A percentile compares a stretch with the other conserved stretches of the same genome.
These are phyloP conservation scores for Pulveroboletus ravenelii DNA, from an alignment of 768 basidiomycete species.

Conservation along the genomic window DNA sequence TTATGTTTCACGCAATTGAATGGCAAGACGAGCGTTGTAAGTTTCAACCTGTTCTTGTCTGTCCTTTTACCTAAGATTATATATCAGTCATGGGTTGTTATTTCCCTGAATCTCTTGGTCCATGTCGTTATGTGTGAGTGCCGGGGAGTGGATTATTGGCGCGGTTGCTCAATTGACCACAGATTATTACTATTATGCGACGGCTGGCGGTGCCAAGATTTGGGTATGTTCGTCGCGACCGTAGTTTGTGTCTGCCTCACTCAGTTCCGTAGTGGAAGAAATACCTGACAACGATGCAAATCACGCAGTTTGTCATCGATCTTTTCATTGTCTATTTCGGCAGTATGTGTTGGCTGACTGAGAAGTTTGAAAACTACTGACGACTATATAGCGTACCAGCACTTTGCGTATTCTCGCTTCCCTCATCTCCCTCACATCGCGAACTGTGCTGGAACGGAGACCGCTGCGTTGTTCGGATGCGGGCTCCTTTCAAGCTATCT, in stretches of 20 bases:
- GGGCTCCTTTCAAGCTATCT: constrained; percentile 86
- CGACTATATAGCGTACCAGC: constrained; percentile 59
- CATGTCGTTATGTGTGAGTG: constrained; percentile 97
- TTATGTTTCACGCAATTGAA: constrained; percentile 93
- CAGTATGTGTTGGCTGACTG: constrained; percentile 51
- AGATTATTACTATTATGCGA: constrained; percentile 99
- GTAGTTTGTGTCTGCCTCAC: constrained; percentile 1
- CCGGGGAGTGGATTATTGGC: background rate
- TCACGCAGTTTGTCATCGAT: constrained; percentile 93
- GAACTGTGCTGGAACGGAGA: constrained; percentile 86
- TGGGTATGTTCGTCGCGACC: constrained; percentile 59
- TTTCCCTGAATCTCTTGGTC: constrained; percentile 82
- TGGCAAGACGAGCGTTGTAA: constrained; percentile 88
- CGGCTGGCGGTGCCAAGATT: constrained; percentile 92
- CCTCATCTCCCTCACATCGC: constrained; percentile 61
- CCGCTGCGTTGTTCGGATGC: constrained; percentile 87
- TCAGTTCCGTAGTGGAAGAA: constrained; percentile 81
- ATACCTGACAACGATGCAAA: constrained; percentile 95
- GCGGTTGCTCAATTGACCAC: background rate
- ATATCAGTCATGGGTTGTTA: constrained; percentile 92
- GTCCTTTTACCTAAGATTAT: constrained; percentile 1
- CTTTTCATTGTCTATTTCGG: constrained; percentile 90
- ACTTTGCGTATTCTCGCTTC: constrained; percentile 67
- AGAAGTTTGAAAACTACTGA: constrained; percentile 5
- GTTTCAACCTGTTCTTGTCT: constrained; percentile 26